These are phyloP conservation scores for Calonectria multiphialidica DNA, from an alignment of 2,329 filamentous ascomycete species.

Conservation along the genomic window DNA sequence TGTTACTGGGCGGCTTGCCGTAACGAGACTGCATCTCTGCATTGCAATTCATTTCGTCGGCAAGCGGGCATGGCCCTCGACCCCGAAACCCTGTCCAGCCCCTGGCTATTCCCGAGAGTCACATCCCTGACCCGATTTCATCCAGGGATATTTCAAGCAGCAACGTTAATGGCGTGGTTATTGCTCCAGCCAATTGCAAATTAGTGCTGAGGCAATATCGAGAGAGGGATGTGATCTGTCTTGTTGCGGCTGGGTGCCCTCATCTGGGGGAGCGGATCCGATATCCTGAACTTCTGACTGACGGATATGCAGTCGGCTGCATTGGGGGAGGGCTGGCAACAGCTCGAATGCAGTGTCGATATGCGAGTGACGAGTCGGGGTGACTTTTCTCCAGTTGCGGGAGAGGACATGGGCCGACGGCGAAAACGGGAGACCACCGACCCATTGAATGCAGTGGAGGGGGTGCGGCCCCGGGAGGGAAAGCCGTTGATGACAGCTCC, in stretches of 20 bases:
- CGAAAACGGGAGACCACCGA: slow-evolving; percentile 22
- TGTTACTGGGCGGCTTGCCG: slow-evolving; percentile 1
- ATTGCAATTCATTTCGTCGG: slow-evolving; percentile 14
- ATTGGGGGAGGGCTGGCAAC: neutral
- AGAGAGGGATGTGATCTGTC: slow-evolving; percentile 21
- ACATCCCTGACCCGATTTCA: slow-evolving; percentile 32
- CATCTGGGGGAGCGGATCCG: slow-evolving; percentile 22
- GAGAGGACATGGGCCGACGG: slow-evolving; percentile 13
- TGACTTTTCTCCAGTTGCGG: slow-evolving; percentile 5
- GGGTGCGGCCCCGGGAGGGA: slow-evolving; percentile 17
- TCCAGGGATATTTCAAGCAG: slow-evolving; percentile 24
- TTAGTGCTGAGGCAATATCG: slow-evolving; percentile 32
- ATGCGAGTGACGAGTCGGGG: slow-evolving; percentile 10
- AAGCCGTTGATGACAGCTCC: slow-evolving; percentile 33
- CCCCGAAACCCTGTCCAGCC: slow-evolving; percentile 7
- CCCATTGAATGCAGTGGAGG: slow-evolving; percentile 1
- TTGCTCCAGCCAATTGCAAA: slow-evolving; percentile 16
- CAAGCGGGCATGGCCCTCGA: neutral
- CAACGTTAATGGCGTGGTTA: slow-evolving; percentile 34
- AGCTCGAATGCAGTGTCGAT: neutral
- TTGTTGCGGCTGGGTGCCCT: neutral
- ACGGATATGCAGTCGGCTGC: neutral
- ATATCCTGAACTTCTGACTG: slow-evolving; percentile 6
- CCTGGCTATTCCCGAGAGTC: slow-evolving; percentile 37
- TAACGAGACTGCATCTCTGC: slow-evolving; percentile 10